Evolutionary conservation across 164 flowering plant genomes (phyloP), one percentile per base, ranked within the genome.

Genomic region (Taxillus chinensis): DNA sequence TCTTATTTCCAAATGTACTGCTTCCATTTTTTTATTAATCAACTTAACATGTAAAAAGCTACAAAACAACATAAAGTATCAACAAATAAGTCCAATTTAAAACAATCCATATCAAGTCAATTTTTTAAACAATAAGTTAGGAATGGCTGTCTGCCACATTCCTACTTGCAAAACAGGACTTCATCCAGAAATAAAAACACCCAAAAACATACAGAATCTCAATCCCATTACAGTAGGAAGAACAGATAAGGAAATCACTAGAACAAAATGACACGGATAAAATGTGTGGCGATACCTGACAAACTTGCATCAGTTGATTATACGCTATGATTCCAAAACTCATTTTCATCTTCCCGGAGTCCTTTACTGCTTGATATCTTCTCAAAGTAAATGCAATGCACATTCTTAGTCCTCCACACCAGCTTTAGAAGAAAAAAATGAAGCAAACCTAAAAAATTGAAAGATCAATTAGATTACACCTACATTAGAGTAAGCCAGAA

Each of bases 231-330:
- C 39, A 12, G 7, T 27, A 15, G 4, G 41, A 37, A 42, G 16
- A 39, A 39, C 12, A 43, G 27, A 10, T 9, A 5, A 5, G 59
- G 2, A 5, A 27, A 39, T 48, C 14, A 54, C 38, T 5, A 16
- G 5, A 12, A 54, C 2, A 7, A 56, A 62, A 13, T 51, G 52
- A 58, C 12, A 55, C 1, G 16, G 55, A 52, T 48, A 55, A 40
- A 13, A 10, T 55, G 48, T 16, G 66, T 4, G 11, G 41, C 63
- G 39, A 64, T 66, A 87, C 93, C 88, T 87, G 93, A 68, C 95
- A 81, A 79, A 85, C 75, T 83, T 80, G 83, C 79, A 85, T 81
- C 67, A 76, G 61, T 73, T 83, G 89, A 69, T 77, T 78, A 62
- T 75, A 77, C 12, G 83, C 83, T 74, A 82, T 67, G 46, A 79